Percentiles rank a stretch among this genome's conserved stretches.
phyloP scores from a whole-genome alignment of 352 stramenopile genomes.

The Phytophthora pini region DNA sequence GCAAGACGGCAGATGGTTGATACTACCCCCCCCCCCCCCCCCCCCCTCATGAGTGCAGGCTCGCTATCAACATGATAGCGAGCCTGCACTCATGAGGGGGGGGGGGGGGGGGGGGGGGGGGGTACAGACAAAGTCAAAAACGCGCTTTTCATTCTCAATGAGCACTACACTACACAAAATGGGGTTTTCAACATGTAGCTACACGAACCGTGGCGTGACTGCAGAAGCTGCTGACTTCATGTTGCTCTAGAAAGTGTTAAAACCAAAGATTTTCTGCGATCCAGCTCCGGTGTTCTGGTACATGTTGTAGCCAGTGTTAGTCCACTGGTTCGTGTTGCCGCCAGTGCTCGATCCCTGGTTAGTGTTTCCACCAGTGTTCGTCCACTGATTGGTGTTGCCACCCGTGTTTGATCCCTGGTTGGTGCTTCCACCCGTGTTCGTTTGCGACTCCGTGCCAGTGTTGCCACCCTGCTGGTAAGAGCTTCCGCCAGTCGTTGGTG shows the following conservation, averaged over 20 bases:
- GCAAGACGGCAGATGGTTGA: neutral
- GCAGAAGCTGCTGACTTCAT: constrained; percentile 3
- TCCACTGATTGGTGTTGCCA: neutral
- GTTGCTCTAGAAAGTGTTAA: constrained; percentile 14
- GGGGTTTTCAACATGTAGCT: neutral
- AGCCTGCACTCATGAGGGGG: too few species aligned
- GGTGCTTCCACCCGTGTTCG: neutral
- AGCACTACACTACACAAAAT: constrained; percentile 5
- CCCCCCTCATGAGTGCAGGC: too few species aligned
- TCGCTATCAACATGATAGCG: too few species aligned
- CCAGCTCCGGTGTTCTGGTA: neutral
- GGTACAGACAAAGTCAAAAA: too few species aligned
- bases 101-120: too few species aligned
- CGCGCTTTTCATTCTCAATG: neutral
- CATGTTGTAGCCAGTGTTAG: neutral
- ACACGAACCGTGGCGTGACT: constrained; percentile 5
- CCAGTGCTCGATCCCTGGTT: neutral
- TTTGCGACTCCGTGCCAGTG: neutral
- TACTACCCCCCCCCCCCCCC: too few species aligned
- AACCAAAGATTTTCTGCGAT: constrained; percentile 25
- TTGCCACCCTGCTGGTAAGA: neutral
- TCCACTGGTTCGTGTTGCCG: neutral
- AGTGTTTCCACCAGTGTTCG: neutral
- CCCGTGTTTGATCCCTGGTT: neutral
- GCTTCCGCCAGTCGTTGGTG: neutral